Evolutionary conservation across 805 yeast genomes (phyloP), one percentile per base, ranked within the genome.

Genomic region (Metschnikowia matae): DNA sequence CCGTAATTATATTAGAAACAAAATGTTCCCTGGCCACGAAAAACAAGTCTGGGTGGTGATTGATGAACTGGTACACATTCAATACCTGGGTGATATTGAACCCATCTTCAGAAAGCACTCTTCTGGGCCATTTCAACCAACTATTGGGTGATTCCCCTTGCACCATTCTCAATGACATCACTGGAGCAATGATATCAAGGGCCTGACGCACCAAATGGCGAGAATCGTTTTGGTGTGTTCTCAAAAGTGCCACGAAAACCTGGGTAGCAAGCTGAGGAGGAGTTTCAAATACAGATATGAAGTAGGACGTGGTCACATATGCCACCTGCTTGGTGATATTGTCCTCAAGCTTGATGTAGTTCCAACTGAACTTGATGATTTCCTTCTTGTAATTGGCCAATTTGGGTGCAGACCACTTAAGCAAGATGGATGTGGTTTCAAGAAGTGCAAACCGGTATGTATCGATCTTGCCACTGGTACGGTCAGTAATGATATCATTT

Each of bases 91-190:
- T 81, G 3, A 89, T 90, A 60, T 83, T 89, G 62, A 84, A 87
- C 0, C 94, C 92, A 61, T 90, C 96, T 62, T 95, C 98, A 2
- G 91, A 84, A 13, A 94, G 74, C 1, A 92, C 94, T 47, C 97
- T 78, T 56, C 97, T 83, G 0, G 97, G 96, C 91, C 96, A 90
- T 57, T 88, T 91, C 46, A 94, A 79, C 98, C 98, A 94, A 48
- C 74, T 75, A 52, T 77, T 71, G 6, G 82, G 78, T 5, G 80
- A 73, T 0, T 82, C 88, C 6, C 70, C 71, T 20, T 74, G 73
- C 1, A 73, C 73, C 68, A 87, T 79, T 47, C 95, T 74, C 49
- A 77, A 76, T 1, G 87, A 83, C 75, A 92, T 77, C 0, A 87
- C 94, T 0, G 97, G 96, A 0, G 97, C 97, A 17, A 94, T 71